Evolutionary conservation across 164 flowering plant species (phyloP).

Genomic region (Chloranthus sessilifolius): DNA sequence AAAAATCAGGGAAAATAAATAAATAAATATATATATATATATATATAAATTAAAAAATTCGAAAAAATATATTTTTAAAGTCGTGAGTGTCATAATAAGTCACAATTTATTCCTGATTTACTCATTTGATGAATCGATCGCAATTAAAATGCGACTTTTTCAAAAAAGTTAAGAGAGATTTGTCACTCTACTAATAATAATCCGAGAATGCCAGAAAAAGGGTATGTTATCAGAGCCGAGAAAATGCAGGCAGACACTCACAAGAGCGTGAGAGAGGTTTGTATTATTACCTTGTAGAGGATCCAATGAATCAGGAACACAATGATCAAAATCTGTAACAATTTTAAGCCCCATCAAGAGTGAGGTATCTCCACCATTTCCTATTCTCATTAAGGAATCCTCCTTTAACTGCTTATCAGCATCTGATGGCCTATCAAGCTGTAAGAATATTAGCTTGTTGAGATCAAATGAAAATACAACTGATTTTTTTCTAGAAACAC

Average conservation of each 20-base stretch:
- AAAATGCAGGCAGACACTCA: neutral
- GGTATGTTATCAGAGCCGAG: neutral
- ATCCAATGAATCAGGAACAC: conserved; percentile 57
- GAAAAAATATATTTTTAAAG: too few species aligned
- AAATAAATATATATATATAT: too few species aligned
- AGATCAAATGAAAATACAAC: conserved; percentile 7
- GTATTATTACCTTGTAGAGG: conserved; percentile 40
- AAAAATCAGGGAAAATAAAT: too few species aligned
- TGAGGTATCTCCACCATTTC: conserved; percentile 14
- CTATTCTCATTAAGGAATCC: conserved; percentile 15
- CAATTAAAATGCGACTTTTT: too few species aligned
- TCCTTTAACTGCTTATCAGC: conserved; percentile 11
- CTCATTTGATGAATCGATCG: too few species aligned
- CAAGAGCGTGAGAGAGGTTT: neutral
- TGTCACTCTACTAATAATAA: too few species aligned
- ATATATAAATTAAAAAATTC: too few species aligned
- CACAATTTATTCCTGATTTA: too few species aligned
- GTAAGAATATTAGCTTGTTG: conserved; percentile 32
- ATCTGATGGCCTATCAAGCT: conserved; percentile 45
- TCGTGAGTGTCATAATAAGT: too few species aligned
- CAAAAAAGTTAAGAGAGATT: too few species aligned
- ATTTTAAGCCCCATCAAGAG: conserved; percentile 12
- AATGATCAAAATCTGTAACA: conserved; percentile 22
- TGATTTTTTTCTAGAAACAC: neutral
- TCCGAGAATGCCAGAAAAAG: neutral